These are phyloP conservation scores for Boletus sp. DNA, from an alignment of 1,284 basidiomycete genomes.

Conservation along the genomic window DNA sequence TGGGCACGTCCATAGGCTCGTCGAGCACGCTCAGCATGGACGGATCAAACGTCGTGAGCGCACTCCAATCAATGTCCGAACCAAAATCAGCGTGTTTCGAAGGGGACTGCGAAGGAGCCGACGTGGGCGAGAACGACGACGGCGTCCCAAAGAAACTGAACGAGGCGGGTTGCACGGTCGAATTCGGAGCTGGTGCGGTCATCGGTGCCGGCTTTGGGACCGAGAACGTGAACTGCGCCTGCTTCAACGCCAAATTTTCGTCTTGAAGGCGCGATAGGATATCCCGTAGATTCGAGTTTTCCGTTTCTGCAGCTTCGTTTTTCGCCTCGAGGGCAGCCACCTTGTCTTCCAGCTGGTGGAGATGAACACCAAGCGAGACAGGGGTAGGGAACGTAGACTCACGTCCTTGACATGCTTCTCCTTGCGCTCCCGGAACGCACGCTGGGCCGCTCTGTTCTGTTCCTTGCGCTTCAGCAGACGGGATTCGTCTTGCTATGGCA, in stretches of 20 bases:
- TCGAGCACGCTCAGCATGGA: conserved; percentile 62
- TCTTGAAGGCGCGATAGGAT: conserved; percentile 74
- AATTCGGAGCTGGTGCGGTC: conserved; percentile 25
- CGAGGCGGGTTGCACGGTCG: conserved; percentile 29
- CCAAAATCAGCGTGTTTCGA: conserved; percentile 19
- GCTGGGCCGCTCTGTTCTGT: conserved; percentile 84
- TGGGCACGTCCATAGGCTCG: conserved; percentile 50
- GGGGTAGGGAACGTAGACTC: conserved; percentile 39
- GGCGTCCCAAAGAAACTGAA: conserved; percentile 38
- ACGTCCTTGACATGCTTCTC: conserved; percentile 90
- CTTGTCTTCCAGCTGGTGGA: conserved; percentile 75
- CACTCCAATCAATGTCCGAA: conserved; percentile 64
- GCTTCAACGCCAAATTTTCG: conserved; percentile 76
- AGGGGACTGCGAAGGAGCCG: conserved; percentile 32
- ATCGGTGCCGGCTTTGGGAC: conserved; percentile 53
- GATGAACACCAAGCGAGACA: conserved; percentile 18
- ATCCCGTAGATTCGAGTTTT: conserved; percentile 81
- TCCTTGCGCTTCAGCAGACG: conserved; percentile 82
- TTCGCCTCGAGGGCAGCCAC: conserved; percentile 78
- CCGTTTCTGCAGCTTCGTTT: conserved; percentile 63
- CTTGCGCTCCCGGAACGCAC: conserved; percentile 85
- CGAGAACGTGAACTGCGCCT: conserved; percentile 74
- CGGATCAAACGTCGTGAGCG: conserved; percentile 68
- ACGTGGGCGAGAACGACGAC: conserved; percentile 30
- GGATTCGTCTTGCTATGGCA: conserved; percentile 60